phyloP scores from a whole-genome alignment of 225 moss, liverwort and hornwort genomes.

The Physcomitrium patens region DNA sequence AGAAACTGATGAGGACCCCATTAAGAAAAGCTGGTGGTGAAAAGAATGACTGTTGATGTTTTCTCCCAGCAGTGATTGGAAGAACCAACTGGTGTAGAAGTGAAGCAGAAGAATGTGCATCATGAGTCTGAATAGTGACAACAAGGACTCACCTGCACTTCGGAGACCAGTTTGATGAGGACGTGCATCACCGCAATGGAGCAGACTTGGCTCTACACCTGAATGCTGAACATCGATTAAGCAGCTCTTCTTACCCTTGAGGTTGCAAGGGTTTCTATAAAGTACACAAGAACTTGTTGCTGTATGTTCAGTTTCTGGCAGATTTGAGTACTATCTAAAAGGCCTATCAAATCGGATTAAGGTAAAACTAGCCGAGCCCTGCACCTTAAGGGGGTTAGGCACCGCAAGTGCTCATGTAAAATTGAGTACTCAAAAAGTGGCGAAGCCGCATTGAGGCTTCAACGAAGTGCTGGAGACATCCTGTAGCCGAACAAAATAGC shows the following conservation, averaged over 20 bases:
- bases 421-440: constrained; percentile 2
- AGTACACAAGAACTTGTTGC: constrained; percentile 5
- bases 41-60: no score
- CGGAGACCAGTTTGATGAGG: no score
- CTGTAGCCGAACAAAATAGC: constrained; percentile 6
- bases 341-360: not conserved
- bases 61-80: no score
- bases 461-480: not conserved
- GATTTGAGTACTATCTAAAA: not conserved
- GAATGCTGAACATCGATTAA: not conserved
- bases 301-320: constrained; percentile 2
- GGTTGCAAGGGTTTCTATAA: not conserved
- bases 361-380: not conserved
- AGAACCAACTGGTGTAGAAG: no score
- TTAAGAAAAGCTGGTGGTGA: no score
- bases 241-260: constrained; percentile 2
- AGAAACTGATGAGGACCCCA: no score
- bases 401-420: not conserved
- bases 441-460: not conserved
- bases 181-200: no score
- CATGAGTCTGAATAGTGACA: no score
- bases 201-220: no score
- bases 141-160: no score
- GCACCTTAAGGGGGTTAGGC: not conserved
- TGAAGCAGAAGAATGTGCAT: no score